Evolutionary conservation across 139 green algal species (phyloP), one percentile per base, ranked within the genome.

Genomic region (Ettlia oleoabundans): DNA sequence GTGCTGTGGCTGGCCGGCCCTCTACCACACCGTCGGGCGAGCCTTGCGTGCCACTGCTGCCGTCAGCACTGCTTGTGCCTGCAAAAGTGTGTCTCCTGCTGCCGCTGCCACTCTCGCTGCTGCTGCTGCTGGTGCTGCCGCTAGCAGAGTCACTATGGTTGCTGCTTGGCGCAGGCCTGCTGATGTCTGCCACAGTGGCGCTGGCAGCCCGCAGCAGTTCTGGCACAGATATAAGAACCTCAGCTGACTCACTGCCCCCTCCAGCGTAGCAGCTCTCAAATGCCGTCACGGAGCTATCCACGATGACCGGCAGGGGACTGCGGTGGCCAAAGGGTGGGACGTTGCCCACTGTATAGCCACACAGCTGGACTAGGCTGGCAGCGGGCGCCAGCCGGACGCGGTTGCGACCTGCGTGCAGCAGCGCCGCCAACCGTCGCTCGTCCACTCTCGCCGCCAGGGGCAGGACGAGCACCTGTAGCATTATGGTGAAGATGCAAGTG

Each of bases 281-380:
- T n/a, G 38, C 10, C 0, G 40, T 22, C 4, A 86, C 71, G 2
- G 53, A 13, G 6, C 19, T 21, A 32, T 86, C 81, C 0, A 86
- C 62, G 5, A 86, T 67, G 37, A 70, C 64, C 0, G 51, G 67
- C 67, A 86, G 58, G 53, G 10, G 81, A 21, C 30, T 37, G 52
- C 40, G 63, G 73, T 87, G 82, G 18, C 75, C 82, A 33, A 87
- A 80, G 22, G 82, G 82, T 1, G 82, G 82, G 37, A 87, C 75
- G 75, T 30, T 73, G 58, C 75, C 75, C 4, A 72, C 75, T 62
- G 75, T 26, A 10, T 73, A 81, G n/a, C 75, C 75, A 58, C 75
- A 81, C n/a, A 81, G 75, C 75, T 81, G 61, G 9, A 58, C 40
- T 41, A 81, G 75, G 40, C n/a, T 58, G 38, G 19, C 75, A 3